phyloP scores from a whole-genome alignment of 306 rosid genomes.

The Cercis canadensis region DNA sequence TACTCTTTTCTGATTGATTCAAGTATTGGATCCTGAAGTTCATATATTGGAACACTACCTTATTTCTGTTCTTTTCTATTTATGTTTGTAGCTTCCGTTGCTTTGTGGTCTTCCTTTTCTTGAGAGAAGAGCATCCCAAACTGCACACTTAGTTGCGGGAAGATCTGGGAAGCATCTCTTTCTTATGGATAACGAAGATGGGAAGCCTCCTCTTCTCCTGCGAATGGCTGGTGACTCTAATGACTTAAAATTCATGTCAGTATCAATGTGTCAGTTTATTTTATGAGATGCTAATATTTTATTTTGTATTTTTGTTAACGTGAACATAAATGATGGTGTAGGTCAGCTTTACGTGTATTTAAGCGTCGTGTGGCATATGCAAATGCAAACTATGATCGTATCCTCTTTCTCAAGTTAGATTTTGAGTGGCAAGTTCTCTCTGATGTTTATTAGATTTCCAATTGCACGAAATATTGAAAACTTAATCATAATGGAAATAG shows the following conservation, averaged over 20 bases:
- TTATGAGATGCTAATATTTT: conserved; percentile 29
- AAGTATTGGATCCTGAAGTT: background rate
- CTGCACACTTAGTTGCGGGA: conserved; percentile 93
- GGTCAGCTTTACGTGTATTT: conserved; percentile 83
- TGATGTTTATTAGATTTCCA: conserved; percentile 4
- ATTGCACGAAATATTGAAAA: background rate
- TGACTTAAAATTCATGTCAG: conserved; percentile 90
- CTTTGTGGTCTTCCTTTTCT: conserved; percentile 95
- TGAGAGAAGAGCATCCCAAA: conserved; percentile 87
- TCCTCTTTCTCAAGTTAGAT: conserved; percentile 52
- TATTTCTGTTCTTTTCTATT: conserved; percentile 20
- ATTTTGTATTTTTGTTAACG: conserved; percentile 28
- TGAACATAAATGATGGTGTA: conserved; percentile 45
- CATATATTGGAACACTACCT: conserved; percentile 22
- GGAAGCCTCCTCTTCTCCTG: conserved; percentile 83
- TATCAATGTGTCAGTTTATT: conserved; percentile 32
- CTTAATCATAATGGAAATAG: conserved; percentile 22
- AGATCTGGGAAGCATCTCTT: conserved; percentile 97
- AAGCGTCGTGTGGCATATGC: conserved; percentile 97
- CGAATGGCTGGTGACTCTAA: conserved; percentile 81
- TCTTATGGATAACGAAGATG: conserved; percentile 75
- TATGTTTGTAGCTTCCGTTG: conserved; percentile 73
- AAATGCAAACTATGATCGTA: conserved; percentile 90
- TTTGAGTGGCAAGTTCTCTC: conserved; percentile 10
- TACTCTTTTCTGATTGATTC: conserved; percentile 19